Conservation (phyloP, 179 eudicot genomes). For the Vitellaria paradoxa region DNA sequence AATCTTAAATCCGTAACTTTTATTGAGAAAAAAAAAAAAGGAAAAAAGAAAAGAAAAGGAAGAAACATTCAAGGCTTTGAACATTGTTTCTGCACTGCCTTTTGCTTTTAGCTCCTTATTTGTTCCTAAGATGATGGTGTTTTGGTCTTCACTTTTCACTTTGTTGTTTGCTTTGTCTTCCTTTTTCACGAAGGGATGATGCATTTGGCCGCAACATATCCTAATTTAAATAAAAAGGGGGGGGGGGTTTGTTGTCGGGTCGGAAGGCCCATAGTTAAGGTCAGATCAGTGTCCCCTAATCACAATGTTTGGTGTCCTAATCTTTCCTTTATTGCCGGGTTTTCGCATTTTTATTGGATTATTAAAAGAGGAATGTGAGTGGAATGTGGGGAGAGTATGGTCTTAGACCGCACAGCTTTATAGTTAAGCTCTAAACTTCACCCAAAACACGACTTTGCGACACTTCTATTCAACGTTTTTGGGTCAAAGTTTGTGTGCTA, state of each 20-base stretch:
- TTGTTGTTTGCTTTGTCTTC: slow-evolving; percentile 1
- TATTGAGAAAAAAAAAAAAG: too few relatives aligned
- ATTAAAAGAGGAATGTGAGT: neutral
- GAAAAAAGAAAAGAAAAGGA: too few relatives aligned
- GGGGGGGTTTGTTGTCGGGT: too few relatives aligned
- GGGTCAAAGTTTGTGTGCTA: neutral
- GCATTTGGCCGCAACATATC: too few relatives aligned
- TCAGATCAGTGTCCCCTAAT: slow-evolving; percentile 38
- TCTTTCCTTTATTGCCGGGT: slow-evolving; percentile 43
- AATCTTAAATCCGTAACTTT: too few relatives aligned
- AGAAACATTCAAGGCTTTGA: neutral
- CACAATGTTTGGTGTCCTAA: slow-evolving; percentile 25
- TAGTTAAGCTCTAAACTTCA: neutral
- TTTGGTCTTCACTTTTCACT: neutral
- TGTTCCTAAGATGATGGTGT: neutral
- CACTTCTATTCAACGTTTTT: neutral
- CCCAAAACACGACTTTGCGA: neutral
- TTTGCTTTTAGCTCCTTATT: neutral
- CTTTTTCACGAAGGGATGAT: slow-evolving; percentile 1
- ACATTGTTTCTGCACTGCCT: neutral
- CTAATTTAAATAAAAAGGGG: too few relatives aligned
- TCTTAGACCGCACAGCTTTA: slow-evolving; percentile 9
- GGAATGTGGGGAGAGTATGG: neutral
- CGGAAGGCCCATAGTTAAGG: neutral
- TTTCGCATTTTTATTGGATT: slow-evolving; percentile 21